Base-by-base conservation (phyloP, 352 stramenopile species). In the Phytophthora citrophthora region DNA sequence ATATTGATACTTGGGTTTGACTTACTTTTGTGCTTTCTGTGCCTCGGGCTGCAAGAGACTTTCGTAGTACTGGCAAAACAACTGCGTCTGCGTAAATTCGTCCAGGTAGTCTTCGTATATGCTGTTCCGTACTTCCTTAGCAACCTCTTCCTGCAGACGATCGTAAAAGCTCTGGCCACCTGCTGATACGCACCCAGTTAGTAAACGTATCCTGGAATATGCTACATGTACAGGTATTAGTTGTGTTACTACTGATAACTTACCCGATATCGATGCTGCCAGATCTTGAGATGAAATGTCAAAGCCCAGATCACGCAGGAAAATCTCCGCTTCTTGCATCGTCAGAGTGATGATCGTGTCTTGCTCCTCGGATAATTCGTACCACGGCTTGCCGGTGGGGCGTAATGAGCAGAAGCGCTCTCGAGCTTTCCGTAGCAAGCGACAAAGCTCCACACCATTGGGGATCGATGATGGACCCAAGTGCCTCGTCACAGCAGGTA, bases 11-110 rank as follows among this genome's bases (percentile, higher is more conserved):
- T 6, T 41, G 1, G 10, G 2, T 3, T 32, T 20, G 38, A 15
- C 31, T 29, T 62, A 52, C 50, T 72, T 64, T 55, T 51, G 62
- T 8, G 27, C 23, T 36, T 60, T 67, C 16, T 70, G 61, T 7
- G 54, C 49, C 23, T 82, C 62, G 24, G 71, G 71, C 59, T 89
- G 66, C 24, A 95, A 60, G 3, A 87, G 56, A 11, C 76, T 86
- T 68, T 95, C 87, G 60, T 88, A 94, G 61, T 93, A 95, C 65
- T 93, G 81, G 50, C 83, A 95, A 51, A 95, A 95, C 47, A 95
- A 57, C 47, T 95, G 87, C 47, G 87, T 95, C 67, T 95, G 85
- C 16, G 79, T 90, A 41, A 95, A 94, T 57, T 93, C 85, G 27
- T 92, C 78, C 43, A 93, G 45, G 54, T 90, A 95, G 26, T 83